Conservation (phyloP, 2,329 filamentous ascomycete species). For the Coniella vitis region DNA sequence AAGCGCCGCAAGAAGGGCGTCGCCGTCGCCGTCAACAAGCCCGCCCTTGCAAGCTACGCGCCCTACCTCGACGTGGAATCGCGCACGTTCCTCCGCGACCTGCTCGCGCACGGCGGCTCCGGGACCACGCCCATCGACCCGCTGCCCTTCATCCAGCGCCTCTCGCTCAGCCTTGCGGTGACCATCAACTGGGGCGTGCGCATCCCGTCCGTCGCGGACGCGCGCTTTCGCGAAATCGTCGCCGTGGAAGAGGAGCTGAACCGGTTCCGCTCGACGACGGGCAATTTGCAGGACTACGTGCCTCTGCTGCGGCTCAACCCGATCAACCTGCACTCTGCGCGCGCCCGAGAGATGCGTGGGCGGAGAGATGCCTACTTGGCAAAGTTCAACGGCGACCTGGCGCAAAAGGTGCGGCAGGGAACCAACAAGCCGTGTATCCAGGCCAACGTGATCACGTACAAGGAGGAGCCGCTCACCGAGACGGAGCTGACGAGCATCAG, state of each 20-base stretch:
- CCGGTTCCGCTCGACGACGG: conserved; percentile 15
- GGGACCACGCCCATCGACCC: conserved; percentile 28
- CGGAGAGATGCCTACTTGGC: conserved; percentile 12
- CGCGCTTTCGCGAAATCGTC: conserved; percentile 16
- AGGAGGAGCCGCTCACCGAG: conserved; percentile 12
- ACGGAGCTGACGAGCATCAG: conserved; percentile 34
- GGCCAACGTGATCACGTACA: conserved; percentile 14
- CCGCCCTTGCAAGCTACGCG: conserved; percentile 60
- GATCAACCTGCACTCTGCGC: conserved; percentile 7
- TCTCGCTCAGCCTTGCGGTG: conserved; percentile 16
- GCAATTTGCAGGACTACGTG: conserved; percentile 15
- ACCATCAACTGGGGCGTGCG: conserved; percentile 19
- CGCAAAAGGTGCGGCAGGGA: conserved; percentile 7
- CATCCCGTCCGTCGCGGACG: conserved; percentile 15
- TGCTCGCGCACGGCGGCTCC: conserved; percentile 42
- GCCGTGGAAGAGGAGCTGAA: conserved; percentile 18
- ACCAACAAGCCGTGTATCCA: conserved; percentile 15
- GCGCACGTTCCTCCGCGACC: conserved; percentile 50
- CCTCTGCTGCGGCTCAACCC: conserved; percentile 14
- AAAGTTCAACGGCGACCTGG: conserved; percentile 9
- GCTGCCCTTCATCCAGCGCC: conserved; percentile 13
- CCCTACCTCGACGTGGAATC: conserved; percentile 61
- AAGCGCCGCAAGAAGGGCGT: conserved; percentile 60
- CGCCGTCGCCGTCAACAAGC: conserved; percentile 58
- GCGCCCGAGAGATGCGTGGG: conserved; percentile 12